These are phyloP conservation scores for Leptosphaerulina australis DNA, from an alignment of 2,329 filamentous ascomycete species.

Conservation along the genomic window DNA sequence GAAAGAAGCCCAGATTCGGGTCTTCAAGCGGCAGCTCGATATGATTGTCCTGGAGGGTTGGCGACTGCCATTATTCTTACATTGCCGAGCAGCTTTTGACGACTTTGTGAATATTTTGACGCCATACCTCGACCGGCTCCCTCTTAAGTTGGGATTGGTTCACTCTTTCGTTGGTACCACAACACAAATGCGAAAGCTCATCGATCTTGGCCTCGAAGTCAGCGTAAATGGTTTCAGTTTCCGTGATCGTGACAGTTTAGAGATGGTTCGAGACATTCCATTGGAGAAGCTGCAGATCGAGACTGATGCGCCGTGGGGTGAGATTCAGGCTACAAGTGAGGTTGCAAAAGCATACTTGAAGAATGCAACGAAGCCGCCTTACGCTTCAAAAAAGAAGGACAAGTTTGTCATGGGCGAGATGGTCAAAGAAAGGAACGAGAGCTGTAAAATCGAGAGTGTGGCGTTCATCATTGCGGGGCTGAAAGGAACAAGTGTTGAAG, in stretches of 20 bases:
- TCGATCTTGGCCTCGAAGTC: conserved; percentile 51
- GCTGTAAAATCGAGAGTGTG: conserved; percentile 56
- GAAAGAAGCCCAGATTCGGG: conserved; percentile 51
- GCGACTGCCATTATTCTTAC: conserved; percentile 51
- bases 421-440: conserved; percentile 61
- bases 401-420: conserved; percentile 55
- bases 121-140: conserved; percentile 49
- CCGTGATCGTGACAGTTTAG: conserved; percentile 45
- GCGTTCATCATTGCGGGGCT: conserved; percentile 57
- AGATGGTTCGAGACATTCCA: conserved; percentile 53
- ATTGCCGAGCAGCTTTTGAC: conserved; percentile 52
- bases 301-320: conserved; percentile 59
- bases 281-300: conserved; percentile 54
- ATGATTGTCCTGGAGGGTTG: conserved; percentile 42
- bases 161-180: conserved; percentile 51
- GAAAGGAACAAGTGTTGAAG: conserved; percentile 52
- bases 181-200: conserved; percentile 50
- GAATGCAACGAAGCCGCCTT: conserved; percentile 48
- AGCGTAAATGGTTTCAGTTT: conserved; percentile 61
- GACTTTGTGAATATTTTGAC: conserved; percentile 53
- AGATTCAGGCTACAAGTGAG: conserved; percentile 47
- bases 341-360: conserved; percentile 52
- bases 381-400: conserved; percentile 55
- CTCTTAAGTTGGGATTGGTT: conserved; percentile 45
- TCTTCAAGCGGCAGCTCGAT: conserved; percentile 53